Percentiles rank a stretch among this genome's conserved stretches.
Evolutionary conservation across 345 rosid species (phyloP).

Genomic region (Eucalyptus sp.): DNA sequence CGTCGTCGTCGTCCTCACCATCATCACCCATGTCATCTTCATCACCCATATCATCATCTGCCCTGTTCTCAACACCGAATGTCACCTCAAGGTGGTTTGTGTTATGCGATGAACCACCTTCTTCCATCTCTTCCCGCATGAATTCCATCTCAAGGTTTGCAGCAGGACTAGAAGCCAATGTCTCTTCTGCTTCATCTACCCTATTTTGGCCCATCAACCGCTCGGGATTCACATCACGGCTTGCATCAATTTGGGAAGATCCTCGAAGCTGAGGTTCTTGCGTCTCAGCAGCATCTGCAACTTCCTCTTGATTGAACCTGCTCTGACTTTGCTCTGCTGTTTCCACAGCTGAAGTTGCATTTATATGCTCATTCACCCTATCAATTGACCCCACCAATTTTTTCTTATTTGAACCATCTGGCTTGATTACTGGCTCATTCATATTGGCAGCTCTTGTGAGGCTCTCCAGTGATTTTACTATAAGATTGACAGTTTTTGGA

Average conservation of each 20-base stretch:
- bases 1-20: slow-evolving; percentile 81
- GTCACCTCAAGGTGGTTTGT: slow-evolving; percentile 76
- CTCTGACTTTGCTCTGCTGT: slow-evolving; percentile 33
- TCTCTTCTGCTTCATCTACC: slow-evolving; percentile 61
- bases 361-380: slow-evolving; percentile 34
- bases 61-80: slow-evolving; percentile 69
- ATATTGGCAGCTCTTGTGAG: slow-evolving; percentile 92
- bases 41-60: slow-evolving; percentile 78
- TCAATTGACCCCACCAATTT: slow-evolving; percentile 32
- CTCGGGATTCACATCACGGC: slow-evolving; percentile 28
- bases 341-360: slow-evolving; percentile 26
- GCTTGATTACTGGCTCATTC: slow-evolving; percentile 58
- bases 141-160: slow-evolving; percentile 72
- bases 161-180: slow-evolving; percentile 34
- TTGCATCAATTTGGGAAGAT: slow-evolving; percentile 35
- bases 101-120: slow-evolving; percentile 41
- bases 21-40: slow-evolving; percentile 97
- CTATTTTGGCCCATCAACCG: slow-evolving; percentile 48
- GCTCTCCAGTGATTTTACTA: slow-evolving; percentile 80
- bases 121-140: slow-evolving; percentile 76
- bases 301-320: slow-evolving; percentile 29
- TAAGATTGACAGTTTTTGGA: slow-evolving; percentile 75
- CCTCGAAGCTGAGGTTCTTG: slow-evolving; percentile 37
- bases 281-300: slow-evolving; percentile 24
- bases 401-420: slow-evolving; percentile 55